Percentiles rank a stretch among this genome's conserved stretches.
phyloP scores from a whole-genome alignment of 148 eudicot species.

The Tetragonia tetragonoides region DNA sequence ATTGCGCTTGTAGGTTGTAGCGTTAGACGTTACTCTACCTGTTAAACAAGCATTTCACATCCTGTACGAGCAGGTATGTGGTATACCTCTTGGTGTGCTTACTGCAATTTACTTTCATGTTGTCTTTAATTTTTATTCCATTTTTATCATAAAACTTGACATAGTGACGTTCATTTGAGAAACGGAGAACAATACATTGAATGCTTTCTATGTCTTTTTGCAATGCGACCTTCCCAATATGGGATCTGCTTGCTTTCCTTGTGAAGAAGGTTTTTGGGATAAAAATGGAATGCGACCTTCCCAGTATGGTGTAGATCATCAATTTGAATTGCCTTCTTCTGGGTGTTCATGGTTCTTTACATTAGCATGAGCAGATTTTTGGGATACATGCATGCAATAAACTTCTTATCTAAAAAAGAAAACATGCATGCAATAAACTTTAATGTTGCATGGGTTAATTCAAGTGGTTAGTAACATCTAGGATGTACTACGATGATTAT shows the following conservation, averaged over 20 bases:
- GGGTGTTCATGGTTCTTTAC: neutral
- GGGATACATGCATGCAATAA: too few relatives aligned
- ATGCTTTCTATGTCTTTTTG: neutral
- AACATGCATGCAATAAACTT: neutral
- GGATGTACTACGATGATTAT: neutral
- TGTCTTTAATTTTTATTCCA: too few relatives aligned
- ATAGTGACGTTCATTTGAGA: neutral
- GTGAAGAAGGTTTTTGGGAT: neutral
- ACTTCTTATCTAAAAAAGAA: too few relatives aligned
- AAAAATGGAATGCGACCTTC: too few relatives aligned
- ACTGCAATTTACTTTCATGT: neutral
- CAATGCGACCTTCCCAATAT: slow-evolving; percentile 3
- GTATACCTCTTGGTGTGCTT: slow-evolving; percentile 4
- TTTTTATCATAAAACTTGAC: neutral
- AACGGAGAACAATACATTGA: neutral
- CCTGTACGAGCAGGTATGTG: slow-evolving; percentile 85
- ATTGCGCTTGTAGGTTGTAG: slow-evolving; percentile 58
- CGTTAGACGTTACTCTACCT: slow-evolving; percentile 78
- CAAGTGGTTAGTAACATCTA: neutral
- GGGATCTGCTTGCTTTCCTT: neutral
- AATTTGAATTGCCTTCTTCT: neutral
- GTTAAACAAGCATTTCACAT: slow-evolving; percentile 96
- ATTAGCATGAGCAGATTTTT: too few relatives aligned
- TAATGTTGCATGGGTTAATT: neutral
- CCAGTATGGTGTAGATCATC: neutral